Evolutionary conservation across 345 rosid species (phyloP).

Genomic region (Populus deltoides): DNA sequence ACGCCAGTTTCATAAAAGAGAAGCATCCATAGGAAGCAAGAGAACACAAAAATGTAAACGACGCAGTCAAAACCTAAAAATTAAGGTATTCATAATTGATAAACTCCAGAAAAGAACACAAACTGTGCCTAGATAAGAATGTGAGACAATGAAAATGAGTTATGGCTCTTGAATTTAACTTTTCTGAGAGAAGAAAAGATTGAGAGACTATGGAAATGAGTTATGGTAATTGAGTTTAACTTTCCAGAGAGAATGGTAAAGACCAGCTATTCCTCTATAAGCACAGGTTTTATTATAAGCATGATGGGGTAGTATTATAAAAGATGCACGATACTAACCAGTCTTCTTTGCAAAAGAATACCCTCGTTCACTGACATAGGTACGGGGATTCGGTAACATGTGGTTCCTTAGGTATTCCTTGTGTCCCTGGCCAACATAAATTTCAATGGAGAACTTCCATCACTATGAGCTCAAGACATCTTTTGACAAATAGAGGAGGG

Average conservation of each 20-base stretch:
- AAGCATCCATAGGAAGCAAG: background rate
- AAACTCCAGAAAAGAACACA: background rate
- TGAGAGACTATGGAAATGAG: background rate
- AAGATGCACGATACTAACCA: conserved; percentile 32
- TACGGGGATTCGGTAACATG: conserved; percentile 73
- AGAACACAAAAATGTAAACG: background rate
- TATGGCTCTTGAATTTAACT: background rate
- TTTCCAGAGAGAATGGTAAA: background rate
- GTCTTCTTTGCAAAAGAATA: conserved; percentile 70
- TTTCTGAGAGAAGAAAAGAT: background rate
- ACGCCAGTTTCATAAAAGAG: background rate
- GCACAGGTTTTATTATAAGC: background rate
- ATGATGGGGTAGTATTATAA: background rate
- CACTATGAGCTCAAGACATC: conserved; percentile 1
- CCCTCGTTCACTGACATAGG: conserved; percentile 52
- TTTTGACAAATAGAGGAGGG: background rate
- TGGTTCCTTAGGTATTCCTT: conserved; percentile 77
- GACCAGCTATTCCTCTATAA: background rate
- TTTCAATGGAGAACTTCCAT: conserved; percentile 10
- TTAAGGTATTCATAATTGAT: background rate
- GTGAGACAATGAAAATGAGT: background rate
- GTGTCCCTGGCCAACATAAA: conserved; percentile 46
- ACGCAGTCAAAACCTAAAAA: background rate
- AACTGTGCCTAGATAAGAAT: background rate
- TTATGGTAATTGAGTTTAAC: background rate